Evolutionary conservation across 1,139 yeast species (phyloP), one percentile per base, ranked within the genome.

Genomic region (Geotrichum carabidarum): DNA sequence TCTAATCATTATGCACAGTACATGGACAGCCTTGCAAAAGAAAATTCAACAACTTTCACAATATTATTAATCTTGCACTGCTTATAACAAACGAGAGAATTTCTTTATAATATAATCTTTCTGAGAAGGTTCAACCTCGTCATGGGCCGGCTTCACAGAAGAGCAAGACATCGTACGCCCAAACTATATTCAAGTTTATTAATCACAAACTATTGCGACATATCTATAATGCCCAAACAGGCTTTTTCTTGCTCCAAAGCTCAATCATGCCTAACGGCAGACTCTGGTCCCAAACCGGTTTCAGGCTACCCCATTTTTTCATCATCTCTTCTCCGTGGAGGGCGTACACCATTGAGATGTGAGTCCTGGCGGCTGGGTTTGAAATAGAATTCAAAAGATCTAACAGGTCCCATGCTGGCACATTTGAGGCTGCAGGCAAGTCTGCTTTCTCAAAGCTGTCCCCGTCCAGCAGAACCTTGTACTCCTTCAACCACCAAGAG

Each of bases 291-390:
- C 51, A 51, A 7, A 55, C 40, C 1, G 57, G 55, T 11, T 8
- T 27, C 15, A 34, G 5, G 2, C 44, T 18, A 2, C 57, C 57
- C 57, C 57, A 59, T 30, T 31, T 44, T 11, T 53, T 45, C 27
- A 45, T 30, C 51, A 59, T 51, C 7, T 54, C 56, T 4, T 47
- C 54, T 1, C 57, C 56, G 32, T 57, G 56, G 1, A 58, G 18
- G 7, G 50, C 48, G 1, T 40, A 44, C 1, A 53, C 48, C 56
- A 54, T 53, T 4, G 36, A 51, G 22, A 27, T 27, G 46, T 35
- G 8, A 18, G 14, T 47, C 31, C 44, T 32, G 12, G 4, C 30
- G 14, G 18, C 27, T 22, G n/a, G 17, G 11, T n/a, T 8, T 8
- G n/a, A 12, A 32, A 12, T 12, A 14, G 12, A 18, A 1, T 30